Evolutionary conservation across 1,139 yeast genomes (phyloP).

Genomic region (Zygosaccharomyces pseudobailii): DNA sequence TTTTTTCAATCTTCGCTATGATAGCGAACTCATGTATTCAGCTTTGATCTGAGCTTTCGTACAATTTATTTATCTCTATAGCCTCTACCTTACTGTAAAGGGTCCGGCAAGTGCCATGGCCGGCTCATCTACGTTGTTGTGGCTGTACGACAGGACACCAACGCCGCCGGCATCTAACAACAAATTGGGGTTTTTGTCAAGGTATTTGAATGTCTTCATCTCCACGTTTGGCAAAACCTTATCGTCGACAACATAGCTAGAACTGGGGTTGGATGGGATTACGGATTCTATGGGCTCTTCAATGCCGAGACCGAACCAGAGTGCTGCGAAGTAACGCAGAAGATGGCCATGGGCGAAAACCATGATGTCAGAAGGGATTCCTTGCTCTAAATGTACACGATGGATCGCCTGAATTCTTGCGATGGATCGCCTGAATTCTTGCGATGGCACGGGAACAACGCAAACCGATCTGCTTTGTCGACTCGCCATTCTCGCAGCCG

Average conservation of each 20-base stretch:
- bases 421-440: constrained; percentile 58
- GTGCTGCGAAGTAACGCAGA: constrained; percentile 77
- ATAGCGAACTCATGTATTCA: too few species aligned
- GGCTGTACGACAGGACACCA: constrained; percentile 88
- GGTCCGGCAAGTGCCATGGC: constrained; percentile 80
- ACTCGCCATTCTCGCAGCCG: constrained; percentile 91
- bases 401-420: constrained; percentile 60
- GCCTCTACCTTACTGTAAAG: constrained; percentile 34
- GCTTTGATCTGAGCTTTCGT: too few species aligned
- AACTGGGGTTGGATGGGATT: constrained; percentile 1
- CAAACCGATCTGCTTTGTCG: constrained; percentile 54
- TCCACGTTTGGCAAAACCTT: constrained; percentile 34
- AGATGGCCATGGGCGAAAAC: constrained; percentile 94
- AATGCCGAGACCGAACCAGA: constrained; percentile 59
- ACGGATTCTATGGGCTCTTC: constrained; percentile 24
- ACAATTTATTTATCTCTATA: not conserved
- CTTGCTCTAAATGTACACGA: constrained; percentile 48
- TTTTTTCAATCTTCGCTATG: too few species aligned
- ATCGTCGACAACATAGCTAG: constrained; percentile 25
- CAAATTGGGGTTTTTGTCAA: constrained; percentile 62
- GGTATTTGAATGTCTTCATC: constrained; percentile 30
- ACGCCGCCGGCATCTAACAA: constrained; percentile 93
- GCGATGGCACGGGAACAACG: constrained; percentile 68
- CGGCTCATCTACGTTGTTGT: constrained; percentile 77
- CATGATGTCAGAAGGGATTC: constrained; percentile 62